Conservation (phyloP, 306 rosid species). For the Vigna hirtella region DNA sequence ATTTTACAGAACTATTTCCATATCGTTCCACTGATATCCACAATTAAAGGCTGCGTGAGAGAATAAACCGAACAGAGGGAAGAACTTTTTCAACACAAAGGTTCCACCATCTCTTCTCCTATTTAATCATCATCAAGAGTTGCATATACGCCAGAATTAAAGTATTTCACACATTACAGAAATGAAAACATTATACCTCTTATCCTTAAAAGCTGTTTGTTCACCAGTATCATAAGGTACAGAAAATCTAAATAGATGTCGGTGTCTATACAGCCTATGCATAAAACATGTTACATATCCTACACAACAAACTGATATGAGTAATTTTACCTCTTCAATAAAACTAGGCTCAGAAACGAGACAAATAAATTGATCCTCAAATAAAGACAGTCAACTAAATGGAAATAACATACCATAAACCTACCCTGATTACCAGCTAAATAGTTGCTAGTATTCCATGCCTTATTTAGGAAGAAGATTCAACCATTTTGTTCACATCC, state of each 20-base stretch:
- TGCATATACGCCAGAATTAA: neutral
- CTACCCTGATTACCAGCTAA: conserved; percentile 50
- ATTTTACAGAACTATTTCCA: neutral
- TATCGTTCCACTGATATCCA: neutral
- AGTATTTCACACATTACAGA: neutral
- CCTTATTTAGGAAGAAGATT: conserved; percentile 50
- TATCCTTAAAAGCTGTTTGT: conserved; percentile 38
- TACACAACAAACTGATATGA: conserved; percentile 27
- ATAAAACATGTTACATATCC: conserved; percentile 34
- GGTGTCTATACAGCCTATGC: conserved; percentile 48
- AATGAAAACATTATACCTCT: neutral
- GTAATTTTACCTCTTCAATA: conserved; percentile 33
- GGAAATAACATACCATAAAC: conserved; percentile 41
- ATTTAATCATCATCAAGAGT: conserved; percentile 12
- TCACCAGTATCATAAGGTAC: conserved; percentile 30
- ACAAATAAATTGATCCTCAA: conserved; percentile 37
- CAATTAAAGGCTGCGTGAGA: neutral
- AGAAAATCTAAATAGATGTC: conserved; percentile 19
- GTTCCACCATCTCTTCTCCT: conserved; percentile 35
- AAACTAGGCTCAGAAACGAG: conserved; percentile 37
- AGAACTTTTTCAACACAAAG: neutral
- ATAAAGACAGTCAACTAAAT: conserved; percentile 39
- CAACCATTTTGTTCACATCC: conserved; percentile 66
- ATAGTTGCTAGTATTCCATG: conserved; percentile 26
- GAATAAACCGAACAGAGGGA: neutral